Conservation (phyloP, 148 eudicot genomes). For the Rhododendron griersonianum region DNA sequence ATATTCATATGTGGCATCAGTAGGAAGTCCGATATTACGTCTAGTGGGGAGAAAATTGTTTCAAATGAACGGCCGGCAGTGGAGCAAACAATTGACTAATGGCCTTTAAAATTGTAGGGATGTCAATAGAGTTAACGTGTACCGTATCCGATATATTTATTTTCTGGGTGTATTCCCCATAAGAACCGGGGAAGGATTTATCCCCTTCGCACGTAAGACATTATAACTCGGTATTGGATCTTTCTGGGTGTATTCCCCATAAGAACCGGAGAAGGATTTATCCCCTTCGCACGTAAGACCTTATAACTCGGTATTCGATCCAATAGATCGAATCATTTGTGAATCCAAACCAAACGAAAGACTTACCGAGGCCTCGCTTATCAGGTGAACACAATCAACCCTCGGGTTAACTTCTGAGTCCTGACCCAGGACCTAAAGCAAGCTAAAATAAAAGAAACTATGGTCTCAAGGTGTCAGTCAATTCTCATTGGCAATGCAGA, state of each 20-base stretch:
- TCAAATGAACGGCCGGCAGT: neutral
- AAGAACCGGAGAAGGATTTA: neutral
- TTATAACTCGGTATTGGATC: neutral
- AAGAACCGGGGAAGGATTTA: neutral
- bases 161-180: neutral
- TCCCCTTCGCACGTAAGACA: neutral
- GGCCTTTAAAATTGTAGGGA: neutral
- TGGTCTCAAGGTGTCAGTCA: neutral
- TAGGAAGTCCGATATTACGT: neutral
- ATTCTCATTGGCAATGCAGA: neutral
- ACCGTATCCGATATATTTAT: neutral
- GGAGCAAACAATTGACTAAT: neutral
- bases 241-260: neutral
- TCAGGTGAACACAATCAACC: neutral
- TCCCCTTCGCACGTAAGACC: neutral
- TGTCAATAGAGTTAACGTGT: neutral
- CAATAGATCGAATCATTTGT: neutral
- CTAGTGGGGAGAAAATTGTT: neutral
- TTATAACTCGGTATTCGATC: neutral
- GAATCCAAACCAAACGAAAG: neutral
- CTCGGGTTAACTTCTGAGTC: neutral
- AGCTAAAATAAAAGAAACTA: neutral
- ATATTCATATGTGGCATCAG: neutral
- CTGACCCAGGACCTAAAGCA: neutral
- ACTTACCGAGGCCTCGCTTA: neutral